Base-by-base conservation (phyloP, 441 rosid genomes). In the Monsonia emarginata region DNA sequence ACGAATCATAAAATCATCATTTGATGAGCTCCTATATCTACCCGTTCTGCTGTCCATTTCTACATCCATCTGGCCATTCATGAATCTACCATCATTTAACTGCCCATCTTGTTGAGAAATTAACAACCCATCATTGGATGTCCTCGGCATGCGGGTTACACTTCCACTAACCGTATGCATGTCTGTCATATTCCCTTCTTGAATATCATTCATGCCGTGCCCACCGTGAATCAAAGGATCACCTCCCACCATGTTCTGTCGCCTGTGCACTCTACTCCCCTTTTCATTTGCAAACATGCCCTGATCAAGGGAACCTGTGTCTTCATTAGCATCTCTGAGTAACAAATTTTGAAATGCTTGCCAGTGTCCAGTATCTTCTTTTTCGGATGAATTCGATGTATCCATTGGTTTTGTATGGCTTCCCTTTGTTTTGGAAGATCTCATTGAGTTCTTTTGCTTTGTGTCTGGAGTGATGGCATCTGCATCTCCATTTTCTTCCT, bases 291-390 rank as follows among this genome's bases (percentile, higher is more conserved):
- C 79, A 75, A 86, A 82, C 81, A 80, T 80, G 58, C 70, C 79
- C 56, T 75, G 78, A 61, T 82, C 77, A 48, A 44, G 69, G 59
- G 61, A 77, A 74, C 36, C 76, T 65, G 83, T 90, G 70, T 85
- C 92, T 74, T 85, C 89, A 71, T 89, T 89, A 14, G 85, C 84
- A 74, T 84, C 95, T 79, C 79, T 89, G 32, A 94, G 85, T 64
- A 94, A 74, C 67, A 54, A 81, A 66, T 68, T 85, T 81, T 94
- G 97, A 84, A 94, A 94, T 38, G 96, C 97, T 66, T 86, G 86
- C 99, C 99, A 94, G 31, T 91, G 80, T 38, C 79, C 94, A 66
- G 67, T 71, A 75, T 77, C 86, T 50, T 75, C 83, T 76, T 60
- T 78, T 63, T 74, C 80, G 52, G 65, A 72, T 38, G 70, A 69